phyloP scores from a whole-genome alignment of 768 basidiomycete species.

The Podaxis rugospora region DNA sequence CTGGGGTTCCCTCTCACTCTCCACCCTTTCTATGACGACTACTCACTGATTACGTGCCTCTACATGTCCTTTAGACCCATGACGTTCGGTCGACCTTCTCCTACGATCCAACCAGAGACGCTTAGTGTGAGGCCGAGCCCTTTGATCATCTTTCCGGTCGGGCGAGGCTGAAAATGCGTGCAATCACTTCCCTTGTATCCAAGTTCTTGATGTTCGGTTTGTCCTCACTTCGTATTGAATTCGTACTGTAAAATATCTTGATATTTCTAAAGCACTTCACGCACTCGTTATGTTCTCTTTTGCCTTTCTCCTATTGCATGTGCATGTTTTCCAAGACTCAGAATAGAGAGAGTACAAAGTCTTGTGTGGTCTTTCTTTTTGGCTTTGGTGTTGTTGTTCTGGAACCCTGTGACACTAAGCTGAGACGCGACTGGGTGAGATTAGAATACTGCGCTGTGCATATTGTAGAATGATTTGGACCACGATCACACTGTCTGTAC shows the following conservation, averaged over 20 bases:
- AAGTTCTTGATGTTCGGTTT: not conserved
- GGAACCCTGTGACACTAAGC: not conserved
- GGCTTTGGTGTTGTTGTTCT: not conserved
- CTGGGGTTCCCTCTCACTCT: not conserved
- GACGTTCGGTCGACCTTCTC: slow-evolving; percentile 17
- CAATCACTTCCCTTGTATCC: not conserved
- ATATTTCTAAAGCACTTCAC: not conserved
- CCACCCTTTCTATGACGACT: not conserved
- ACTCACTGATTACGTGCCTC: not conserved
- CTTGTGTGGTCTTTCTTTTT: not conserved
- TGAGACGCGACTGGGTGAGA: not conserved
- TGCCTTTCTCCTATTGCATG: not conserved
- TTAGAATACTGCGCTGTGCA: not conserved
- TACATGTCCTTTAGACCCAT: not conserved
- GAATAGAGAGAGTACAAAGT: not conserved
- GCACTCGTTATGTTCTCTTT: not conserved
- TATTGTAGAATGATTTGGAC: not conserved
- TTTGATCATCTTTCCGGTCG: not conserved
- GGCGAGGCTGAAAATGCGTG: not conserved
- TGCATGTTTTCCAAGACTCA: not conserved
- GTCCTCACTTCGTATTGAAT: not conserved
- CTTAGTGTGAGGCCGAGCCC: not conserved
- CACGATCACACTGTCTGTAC: not conserved
- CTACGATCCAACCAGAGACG: slow-evolving; percentile 1
- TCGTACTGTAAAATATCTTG: not conserved